Evolutionary conservation across 225 moss, liverwort and hornwort genomes (phyloP).

Genomic region (Polytrichum commune): DNA sequence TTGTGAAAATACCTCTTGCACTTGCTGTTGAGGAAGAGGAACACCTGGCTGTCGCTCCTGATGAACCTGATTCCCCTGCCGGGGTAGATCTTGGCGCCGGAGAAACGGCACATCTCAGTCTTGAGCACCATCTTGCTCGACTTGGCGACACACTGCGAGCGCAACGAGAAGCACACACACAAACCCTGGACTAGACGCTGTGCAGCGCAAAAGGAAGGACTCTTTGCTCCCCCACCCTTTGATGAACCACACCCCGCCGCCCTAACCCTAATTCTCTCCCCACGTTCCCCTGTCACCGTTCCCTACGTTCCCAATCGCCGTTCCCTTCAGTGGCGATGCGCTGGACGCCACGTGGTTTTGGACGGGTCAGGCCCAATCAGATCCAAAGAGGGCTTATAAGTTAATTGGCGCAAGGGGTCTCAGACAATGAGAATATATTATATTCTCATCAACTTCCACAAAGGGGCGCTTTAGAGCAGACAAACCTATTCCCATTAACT

Average conservation of each 20-base stretch:
- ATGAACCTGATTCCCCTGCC: conserved; percentile 56
- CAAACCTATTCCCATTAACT: too few species aligned
- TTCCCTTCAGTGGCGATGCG: too few species aligned
- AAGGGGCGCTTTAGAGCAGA: too few species aligned
- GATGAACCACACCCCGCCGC: conserved; percentile 12
- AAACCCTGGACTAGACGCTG: background rate
- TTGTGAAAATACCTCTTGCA: conserved; percentile 65
- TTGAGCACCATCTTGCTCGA: conserved; percentile 46
- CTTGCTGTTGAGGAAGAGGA: conserved; percentile 60
- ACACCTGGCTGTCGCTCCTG: conserved; percentile 49
- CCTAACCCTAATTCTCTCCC: conserved; percentile 28
- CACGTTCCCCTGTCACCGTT: conserved; percentile 6
- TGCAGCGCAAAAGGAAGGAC: conserved; percentile 28
- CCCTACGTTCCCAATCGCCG: background rate
- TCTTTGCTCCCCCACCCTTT: rapidly evolving
- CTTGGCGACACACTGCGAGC: background rate
- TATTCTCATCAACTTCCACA: too few species aligned
- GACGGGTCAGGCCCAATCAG: too few species aligned
- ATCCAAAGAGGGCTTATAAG: too few species aligned
- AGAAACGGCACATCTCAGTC: conserved; percentile 56
- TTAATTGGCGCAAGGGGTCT: too few species aligned
- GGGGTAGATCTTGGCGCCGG: conserved; percentile 56
- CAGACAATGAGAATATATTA: too few species aligned
- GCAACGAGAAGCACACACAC: background rate
- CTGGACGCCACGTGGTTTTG: too few species aligned